Evolutionary conservation across 768 basidiomycete genomes (phyloP).

Genomic region (Sutorius australiensis): DNA sequence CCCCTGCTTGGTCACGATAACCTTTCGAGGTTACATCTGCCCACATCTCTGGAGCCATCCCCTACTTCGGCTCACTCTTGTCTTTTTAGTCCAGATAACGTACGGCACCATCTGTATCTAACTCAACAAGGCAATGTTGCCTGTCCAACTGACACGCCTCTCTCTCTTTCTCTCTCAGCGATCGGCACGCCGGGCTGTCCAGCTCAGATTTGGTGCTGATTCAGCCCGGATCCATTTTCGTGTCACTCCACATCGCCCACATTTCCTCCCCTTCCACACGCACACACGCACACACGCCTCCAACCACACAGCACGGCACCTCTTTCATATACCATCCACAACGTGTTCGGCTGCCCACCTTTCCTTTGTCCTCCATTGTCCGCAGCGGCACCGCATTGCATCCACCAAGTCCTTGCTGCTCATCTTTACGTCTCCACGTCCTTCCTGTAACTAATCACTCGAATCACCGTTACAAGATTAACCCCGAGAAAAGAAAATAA

Average conservation of each 20-base stretch:
- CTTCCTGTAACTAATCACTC: constrained; percentile 16
- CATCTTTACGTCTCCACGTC: constrained; percentile 16
- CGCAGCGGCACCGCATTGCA: constrained; percentile 22
- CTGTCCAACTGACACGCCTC: constrained; percentile 31
- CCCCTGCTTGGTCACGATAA: constrained; percentile 26
- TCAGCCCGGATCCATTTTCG: constrained; percentile 19
- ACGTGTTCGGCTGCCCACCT: constrained; percentile 18
- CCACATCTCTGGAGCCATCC: constrained; percentile 23
- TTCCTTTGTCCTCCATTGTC: constrained; percentile 6
- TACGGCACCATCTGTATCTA: constrained; percentile 32
- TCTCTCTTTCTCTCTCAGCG: constrained; percentile 17
- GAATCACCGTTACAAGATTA: constrained; percentile 2
- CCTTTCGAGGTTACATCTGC: constrained; percentile 31
- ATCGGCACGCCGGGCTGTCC: constrained; percentile 27
- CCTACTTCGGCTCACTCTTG: constrained; percentile 4
- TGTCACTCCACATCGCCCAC: constrained; percentile 1
- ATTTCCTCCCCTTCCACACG: constrained; percentile 2
- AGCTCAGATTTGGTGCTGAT: constrained; percentile 25
- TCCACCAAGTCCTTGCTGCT: constrained; percentile 10
- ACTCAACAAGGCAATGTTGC: constrained; percentile 29
- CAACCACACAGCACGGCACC: background rate
- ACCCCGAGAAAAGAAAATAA: background rate
- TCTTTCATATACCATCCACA: constrained; percentile 8
- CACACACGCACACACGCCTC: constrained; percentile 2
- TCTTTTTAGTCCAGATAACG: constrained; percentile 26